Percentiles rank a stretch among this genome's conserved stretches.
These are phyloP conservation scores for Colletotrichum salicis DNA, from an alignment of 2,329 filamentous ascomycete genomes.

Conservation along the genomic window DNA sequence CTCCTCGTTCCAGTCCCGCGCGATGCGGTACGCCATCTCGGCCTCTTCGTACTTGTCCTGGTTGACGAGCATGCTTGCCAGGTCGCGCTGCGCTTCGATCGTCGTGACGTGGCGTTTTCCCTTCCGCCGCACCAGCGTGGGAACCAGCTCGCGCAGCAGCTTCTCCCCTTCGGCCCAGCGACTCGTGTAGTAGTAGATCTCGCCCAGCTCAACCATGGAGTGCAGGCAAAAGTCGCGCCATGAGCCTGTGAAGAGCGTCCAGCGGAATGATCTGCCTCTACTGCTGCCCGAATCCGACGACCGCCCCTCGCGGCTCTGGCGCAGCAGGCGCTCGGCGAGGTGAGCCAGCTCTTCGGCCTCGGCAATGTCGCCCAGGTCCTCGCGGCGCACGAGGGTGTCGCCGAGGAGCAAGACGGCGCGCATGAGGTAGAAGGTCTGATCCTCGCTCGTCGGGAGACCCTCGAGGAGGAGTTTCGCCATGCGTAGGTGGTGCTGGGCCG, in stretches of 20 bases:
- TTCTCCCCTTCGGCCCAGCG: slow-evolving; percentile 37
- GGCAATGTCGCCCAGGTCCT: slow-evolving; percentile 33
- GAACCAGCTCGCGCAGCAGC: slow-evolving; percentile 35
- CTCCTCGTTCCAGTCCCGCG: slow-evolving; percentile 35
- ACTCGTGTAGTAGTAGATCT: slow-evolving; percentile 39
- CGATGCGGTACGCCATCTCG: slow-evolving; percentile 35
- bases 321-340: slow-evolving; percentile 30
- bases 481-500: slow-evolving; percentile 32
- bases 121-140: slow-evolving; percentile 28
- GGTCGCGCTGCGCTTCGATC: slow-evolving; percentile 37
- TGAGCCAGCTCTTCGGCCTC: slow-evolving; percentile 33
- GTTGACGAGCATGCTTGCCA: slow-evolving; percentile 37
- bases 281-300: too few species aligned
- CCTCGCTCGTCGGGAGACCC: slow-evolving; percentile 25
- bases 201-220: slow-evolving; percentile 39
- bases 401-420: slow-evolving; percentile 37
- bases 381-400: slow-evolving; percentile 36
- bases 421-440: slow-evolving; percentile 36
- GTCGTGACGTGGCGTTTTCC: slow-evolving; percentile 36
- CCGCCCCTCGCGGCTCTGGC: slow-evolving; percentile 17
- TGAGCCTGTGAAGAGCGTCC: slow-evolving; percentile 32
- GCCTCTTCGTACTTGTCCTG: slow-evolving; percentile 36
- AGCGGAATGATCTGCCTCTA: slow-evolving; percentile 23
- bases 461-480: slow-evolving; percentile 32
- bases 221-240: slow-evolving; percentile 37